Percentiles rank a stretch among this genome's conserved stretches.
Evolutionary conservation across 2,329 filamentous ascomycete species (phyloP).

Genomic region (Penicillium sp.): DNA sequence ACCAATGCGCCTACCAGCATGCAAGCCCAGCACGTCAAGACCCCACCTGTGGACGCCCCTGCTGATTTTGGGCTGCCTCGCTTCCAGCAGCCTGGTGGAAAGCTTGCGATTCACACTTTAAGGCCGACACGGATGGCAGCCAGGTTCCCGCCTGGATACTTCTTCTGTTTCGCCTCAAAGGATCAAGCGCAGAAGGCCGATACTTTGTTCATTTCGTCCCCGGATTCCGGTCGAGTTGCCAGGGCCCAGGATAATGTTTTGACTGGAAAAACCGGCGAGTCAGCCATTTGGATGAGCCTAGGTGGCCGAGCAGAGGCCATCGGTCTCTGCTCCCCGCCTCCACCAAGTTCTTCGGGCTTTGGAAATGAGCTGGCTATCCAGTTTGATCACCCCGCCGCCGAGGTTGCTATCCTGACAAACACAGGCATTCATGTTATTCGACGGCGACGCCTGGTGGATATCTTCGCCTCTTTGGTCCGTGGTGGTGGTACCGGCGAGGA

Average conservation of each 20-base stretch:
- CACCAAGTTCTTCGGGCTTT: constrained; percentile 68
- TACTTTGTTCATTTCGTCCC: constrained; percentile 77
- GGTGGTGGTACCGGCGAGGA: constrained; percentile 69
- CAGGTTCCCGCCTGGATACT: constrained; percentile 83
- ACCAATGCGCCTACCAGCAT: constrained; percentile 83
- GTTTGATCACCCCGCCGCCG: constrained; percentile 77
- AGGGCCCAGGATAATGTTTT: constrained; percentile 54
- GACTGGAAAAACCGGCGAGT: constrained; percentile 70
- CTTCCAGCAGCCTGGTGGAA: constrained; percentile 38
- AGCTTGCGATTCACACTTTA: constrained; percentile 48
- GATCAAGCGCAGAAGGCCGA: constrained; percentile 62
- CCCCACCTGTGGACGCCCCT: constrained; percentile 64
- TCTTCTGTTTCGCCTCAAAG: constrained; percentile 77
- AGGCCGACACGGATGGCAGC: constrained; percentile 42
- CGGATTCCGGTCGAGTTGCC: constrained; percentile 82
- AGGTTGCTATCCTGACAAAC: constrained; percentile 90
- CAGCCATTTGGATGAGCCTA: constrained; percentile 76
- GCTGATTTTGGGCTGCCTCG: constrained; percentile 28
- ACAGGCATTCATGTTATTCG: constrained; percentile 85
- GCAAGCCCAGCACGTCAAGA: constrained; percentile 96
- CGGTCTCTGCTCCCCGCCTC: constrained; percentile 72
- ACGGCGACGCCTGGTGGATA: constrained; percentile 81
- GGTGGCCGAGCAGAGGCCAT: constrained; percentile 75
- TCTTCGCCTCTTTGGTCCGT: constrained; percentile 81
- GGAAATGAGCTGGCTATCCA: constrained; percentile 97